Evolutionary conservation across 164 flowering plant genomes (phyloP).

Genomic region (Liquidambar formosana): DNA sequence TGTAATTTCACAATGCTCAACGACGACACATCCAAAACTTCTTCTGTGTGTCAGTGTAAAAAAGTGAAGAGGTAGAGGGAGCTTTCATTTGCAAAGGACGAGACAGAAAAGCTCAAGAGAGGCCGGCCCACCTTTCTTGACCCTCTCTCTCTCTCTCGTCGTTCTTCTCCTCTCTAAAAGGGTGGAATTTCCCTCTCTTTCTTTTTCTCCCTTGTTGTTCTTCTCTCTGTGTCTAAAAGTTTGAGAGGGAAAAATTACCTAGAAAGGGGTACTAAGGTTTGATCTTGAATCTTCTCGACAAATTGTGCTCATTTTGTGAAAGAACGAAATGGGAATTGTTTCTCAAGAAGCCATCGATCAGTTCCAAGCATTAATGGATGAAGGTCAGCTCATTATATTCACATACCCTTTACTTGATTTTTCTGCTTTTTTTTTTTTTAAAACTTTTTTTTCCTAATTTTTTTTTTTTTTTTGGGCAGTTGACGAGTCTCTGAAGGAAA

Average conservation of each 20-base stretch:
- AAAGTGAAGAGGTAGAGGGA: not conserved
- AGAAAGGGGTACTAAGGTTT: not conserved
- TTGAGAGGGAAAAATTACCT: not conserved
- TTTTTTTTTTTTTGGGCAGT: slow-evolving; percentile 21
- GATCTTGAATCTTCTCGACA: not conserved
- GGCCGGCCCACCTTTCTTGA: slow-evolving; percentile 17
- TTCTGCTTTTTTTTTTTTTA: not conserved
- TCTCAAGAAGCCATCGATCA: slow-evolving; percentile 53
- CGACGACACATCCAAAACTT: no score
- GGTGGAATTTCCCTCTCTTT: not conserved
- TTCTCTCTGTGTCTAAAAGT: not conserved
- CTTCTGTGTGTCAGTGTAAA: no score
- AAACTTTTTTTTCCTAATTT: not conserved
- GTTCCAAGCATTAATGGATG: slow-evolving; percentile 50
- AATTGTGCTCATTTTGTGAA: not conserved
- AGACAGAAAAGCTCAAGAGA: no score
- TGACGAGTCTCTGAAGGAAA: slow-evolving; percentile 36
- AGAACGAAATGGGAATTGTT: slow-evolving; percentile 45
- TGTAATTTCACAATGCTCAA: no score
- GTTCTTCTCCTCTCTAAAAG: slow-evolving; percentile 3
- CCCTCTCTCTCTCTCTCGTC: not conserved
- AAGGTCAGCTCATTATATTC: slow-evolving; percentile 31
- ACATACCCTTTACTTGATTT: not conserved
- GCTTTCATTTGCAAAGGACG: not conserved
- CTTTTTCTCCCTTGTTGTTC: slow-evolving; percentile 6